phyloP scores from a whole-genome alignment of 139 green algal species.

The Picochlorum sp. region DNA sequence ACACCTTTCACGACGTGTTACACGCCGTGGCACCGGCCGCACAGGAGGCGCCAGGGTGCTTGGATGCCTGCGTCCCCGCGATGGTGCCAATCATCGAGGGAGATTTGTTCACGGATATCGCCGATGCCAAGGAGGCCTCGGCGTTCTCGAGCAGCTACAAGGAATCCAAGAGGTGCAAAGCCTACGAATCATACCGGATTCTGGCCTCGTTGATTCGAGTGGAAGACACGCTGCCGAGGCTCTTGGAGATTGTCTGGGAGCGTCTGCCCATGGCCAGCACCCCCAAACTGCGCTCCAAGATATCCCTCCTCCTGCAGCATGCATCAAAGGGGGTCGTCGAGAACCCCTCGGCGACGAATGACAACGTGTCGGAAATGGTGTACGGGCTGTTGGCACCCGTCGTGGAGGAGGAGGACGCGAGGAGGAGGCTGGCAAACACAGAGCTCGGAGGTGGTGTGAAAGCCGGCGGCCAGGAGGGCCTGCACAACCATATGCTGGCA shows the following conservation, averaged over 20 bases:
- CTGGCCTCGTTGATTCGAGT: conserved; percentile 59
- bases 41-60: conserved; percentile 21
- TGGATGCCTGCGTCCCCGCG: conserved; percentile 50
- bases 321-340: conserved; percentile 47
- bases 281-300: conserved; percentile 50
- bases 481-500: conserved; percentile 66
- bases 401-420: conserved; percentile 21
- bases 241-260: conserved; percentile 28
- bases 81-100: conserved; percentile 70
- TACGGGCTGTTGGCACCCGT: conserved; percentile 22
- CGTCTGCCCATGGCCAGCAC: conserved; percentile 41
- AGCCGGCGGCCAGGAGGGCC: no score
- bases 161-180: conserved; percentile 61
- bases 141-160: conserved; percentile 67
- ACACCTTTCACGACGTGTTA: conserved; percentile 72
- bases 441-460: no score
- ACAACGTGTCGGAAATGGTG: conserved; percentile 54
- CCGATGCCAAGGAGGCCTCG: conserved; percentile 64
- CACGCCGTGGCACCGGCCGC: conserved; percentile 32
- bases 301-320: conserved; percentile 61
- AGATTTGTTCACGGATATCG: conserved; percentile 67
- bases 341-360: conserved; percentile 54
- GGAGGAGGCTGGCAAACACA: no score
- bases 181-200: conserved; percentile 66
- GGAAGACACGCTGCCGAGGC: conserved; percentile 25